Percentiles rank a stretch among this genome's conserved stretches.
phyloP scores from a whole-genome alignment of 345 rosid species.

The Murraya koenigii region DNA sequence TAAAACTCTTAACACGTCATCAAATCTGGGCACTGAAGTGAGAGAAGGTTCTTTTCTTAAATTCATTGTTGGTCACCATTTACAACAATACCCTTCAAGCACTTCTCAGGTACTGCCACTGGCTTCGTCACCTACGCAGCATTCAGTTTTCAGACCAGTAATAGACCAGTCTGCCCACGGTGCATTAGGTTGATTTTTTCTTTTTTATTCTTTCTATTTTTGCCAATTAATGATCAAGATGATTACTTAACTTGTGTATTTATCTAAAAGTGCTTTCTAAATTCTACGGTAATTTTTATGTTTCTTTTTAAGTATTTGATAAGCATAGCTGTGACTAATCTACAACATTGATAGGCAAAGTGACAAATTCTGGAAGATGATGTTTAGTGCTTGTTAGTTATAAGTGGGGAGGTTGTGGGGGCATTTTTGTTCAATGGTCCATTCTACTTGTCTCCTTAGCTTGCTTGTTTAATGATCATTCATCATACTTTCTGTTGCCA shows the following conservation, averaged over 20 bases:
- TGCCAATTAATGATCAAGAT: conserved; percentile 14
- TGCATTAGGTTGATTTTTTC: conserved; percentile 22
- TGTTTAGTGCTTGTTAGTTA: not conserved
- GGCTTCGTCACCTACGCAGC: conserved; percentile 55
- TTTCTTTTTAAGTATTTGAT: not conserved
- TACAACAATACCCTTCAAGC: conserved; percentile 37
- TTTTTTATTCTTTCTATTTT: conserved; percentile 18
- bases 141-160: conserved; percentile 43
- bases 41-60: conserved; percentile 55
- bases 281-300: not conserved
- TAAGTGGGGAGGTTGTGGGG: conserved; percentile 15
- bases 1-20: conserved; percentile 18
- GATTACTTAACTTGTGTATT: conserved; percentile 7
- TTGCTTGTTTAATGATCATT: not conserved
- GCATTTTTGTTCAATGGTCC: conserved; percentile 3
- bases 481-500: not conserved
- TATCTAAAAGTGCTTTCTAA: not conserved
- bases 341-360: conserved; percentile 14
- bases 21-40: conserved; percentile 7
- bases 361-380: conserved; percentile 8
- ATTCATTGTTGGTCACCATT: conserved; percentile 42
- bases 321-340: conserved; percentile 5
- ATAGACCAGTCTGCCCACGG: conserved; percentile 32
- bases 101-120: conserved; percentile 68
- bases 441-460: not conserved